These are phyloP conservation scores for Omphalea diandra DNA, from an alignment of 441 rosid species.

Conservation along the genomic window DNA sequence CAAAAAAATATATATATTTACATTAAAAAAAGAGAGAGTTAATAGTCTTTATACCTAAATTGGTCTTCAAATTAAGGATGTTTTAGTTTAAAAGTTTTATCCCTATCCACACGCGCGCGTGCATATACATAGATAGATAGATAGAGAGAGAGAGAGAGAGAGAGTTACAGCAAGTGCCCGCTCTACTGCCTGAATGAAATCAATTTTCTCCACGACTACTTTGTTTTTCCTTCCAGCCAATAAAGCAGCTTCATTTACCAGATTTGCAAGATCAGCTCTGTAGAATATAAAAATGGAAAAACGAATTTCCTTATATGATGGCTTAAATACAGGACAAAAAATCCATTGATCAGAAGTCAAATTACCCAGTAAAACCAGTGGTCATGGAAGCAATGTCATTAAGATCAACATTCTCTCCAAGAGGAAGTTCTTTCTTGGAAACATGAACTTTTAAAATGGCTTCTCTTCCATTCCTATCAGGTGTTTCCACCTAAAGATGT, in stretches of 20 bases:
- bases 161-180: slow-evolving; percentile 81
- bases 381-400: slow-evolving; percentile 89
- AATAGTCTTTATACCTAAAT: no score
- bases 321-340: slow-evolving; percentile 3
- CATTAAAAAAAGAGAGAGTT: no score
- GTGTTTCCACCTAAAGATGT: slow-evolving; percentile 79
- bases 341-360: not conserved
- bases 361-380: slow-evolving; percentile 95
- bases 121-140: slow-evolving; percentile 24
- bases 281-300: slow-evolving; percentile 22
- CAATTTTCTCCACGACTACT: slow-evolving; percentile 68
- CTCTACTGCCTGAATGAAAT: slow-evolving; percentile 95
- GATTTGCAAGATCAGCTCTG: slow-evolving; percentile 98
- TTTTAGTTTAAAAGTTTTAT: no score
- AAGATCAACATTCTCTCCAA: slow-evolving; percentile 70
- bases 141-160: slow-evolving; percentile 24
- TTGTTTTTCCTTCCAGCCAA: slow-evolving; percentile 92
- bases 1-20: no score
- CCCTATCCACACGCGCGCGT: no score
- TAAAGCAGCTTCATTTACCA: slow-evolving; percentile 98
- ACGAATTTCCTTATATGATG: slow-evolving; percentile 11
- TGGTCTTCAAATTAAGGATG: no score
- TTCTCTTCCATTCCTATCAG: slow-evolving; percentile 88
- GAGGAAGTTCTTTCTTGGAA: slow-evolving; percentile 83
- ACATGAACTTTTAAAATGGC: slow-evolving; percentile 87